Evolutionary conservation across 2,329 filamentous ascomycete genomes (phyloP).

Genomic region (Paecilomyces formosus): DNA sequence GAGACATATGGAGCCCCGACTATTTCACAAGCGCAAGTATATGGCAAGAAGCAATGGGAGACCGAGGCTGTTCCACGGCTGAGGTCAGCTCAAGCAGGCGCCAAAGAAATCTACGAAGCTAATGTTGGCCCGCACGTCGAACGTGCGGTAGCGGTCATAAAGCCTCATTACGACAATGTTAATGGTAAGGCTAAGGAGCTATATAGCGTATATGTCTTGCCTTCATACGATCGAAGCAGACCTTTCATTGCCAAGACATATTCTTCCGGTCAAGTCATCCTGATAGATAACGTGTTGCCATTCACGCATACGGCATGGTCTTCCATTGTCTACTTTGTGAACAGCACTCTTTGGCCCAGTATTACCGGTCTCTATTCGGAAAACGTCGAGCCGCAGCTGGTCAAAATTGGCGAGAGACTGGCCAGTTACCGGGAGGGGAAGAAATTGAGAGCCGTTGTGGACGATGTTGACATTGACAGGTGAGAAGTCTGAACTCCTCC

Average conservation of each 20-base stretch:
- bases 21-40: constrained; percentile 59
- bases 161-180: constrained; percentile 66
- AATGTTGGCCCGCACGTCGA: constrained; percentile 67
- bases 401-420: constrained; percentile 83
- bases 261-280: constrained; percentile 56
- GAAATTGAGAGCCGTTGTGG: constrained; percentile 52
- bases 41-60: constrained; percentile 67
- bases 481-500: constrained; percentile 12
- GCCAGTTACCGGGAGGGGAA: constrained; percentile 57
- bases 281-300: constrained; percentile 64
- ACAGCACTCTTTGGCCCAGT: constrained; percentile 73
- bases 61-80: constrained; percentile 70
- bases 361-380: constrained; percentile 74
- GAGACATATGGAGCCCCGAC: constrained; percentile 67
- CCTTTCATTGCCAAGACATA: constrained; percentile 70
- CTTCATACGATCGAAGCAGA: constrained; percentile 64
- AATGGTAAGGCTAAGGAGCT: constrained; percentile 57
- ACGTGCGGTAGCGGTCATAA: constrained; percentile 48
- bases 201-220: constrained; percentile 66
- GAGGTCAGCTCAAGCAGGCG: constrained; percentile 54
- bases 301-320: constrained; percentile 64
- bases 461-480: constrained; percentile 48
- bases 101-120: constrained; percentile 60
- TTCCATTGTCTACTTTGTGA: constrained; percentile 61
- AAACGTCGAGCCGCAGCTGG: constrained; percentile 90